Evolutionary conservation across 202 grass and related monocot species (phyloP).

Genomic region (Musa balbisiana): DNA sequence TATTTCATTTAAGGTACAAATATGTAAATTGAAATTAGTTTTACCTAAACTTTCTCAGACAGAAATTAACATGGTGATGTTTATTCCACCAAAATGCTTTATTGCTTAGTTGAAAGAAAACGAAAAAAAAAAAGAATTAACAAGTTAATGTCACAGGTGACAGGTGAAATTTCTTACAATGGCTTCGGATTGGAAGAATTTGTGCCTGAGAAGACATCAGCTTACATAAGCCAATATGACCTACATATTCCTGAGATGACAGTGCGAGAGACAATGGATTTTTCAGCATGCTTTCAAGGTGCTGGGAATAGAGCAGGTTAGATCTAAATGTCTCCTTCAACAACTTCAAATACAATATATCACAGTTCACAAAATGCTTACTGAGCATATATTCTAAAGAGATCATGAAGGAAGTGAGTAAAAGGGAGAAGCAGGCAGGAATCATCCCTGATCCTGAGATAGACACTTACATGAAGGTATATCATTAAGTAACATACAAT

Average conservation of each 20-base stretch:
- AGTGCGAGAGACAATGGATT: slow-evolving; percentile 64
- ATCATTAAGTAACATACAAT: background rate
- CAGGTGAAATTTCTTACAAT: slow-evolving; percentile 57
- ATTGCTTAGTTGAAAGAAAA: background rate
- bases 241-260: slow-evolving; percentile 74
- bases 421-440: slow-evolving; percentile 57
- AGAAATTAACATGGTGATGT: too few species aligned
- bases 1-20: too few species aligned
- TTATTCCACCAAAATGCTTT: background rate
- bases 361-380: background rate
- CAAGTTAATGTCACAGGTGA: slow-evolving; percentile 29
- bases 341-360: background rate
- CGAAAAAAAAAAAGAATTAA: background rate
- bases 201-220: slow-evolving; percentile 66
- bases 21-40: too few species aligned
- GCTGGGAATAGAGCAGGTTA: slow-evolving; percentile 65
- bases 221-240: slow-evolving; percentile 73
- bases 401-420: slow-evolving; percentile 56
- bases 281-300: slow-evolving; percentile 78
- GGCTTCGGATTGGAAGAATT: slow-evolving; percentile 50
- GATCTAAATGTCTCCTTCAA: background rate
- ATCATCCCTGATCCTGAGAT: slow-evolving; percentile 59
- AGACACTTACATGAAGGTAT: slow-evolving; percentile 84
- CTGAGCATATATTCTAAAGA: slow-evolving; percentile 21
- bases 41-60: too few species aligned